A percentile compares a stretch with the other conserved stretches of the same genome.
phyloP scores from a whole-genome alignment of 768 basidiomycete genomes.

The Termitomyces sp. region DNA sequence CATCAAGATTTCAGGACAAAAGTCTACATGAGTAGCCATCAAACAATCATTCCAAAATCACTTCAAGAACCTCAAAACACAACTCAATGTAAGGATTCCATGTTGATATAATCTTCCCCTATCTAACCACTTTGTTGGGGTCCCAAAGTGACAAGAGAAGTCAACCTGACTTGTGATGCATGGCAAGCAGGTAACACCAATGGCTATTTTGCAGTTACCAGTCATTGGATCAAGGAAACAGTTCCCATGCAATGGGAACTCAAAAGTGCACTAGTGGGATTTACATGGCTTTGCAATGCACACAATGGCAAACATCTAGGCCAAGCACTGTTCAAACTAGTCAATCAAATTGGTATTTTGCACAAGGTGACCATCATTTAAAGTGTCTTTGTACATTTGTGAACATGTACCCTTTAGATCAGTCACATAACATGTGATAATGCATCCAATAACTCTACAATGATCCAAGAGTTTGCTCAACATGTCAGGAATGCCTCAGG shows the following conservation, averaged over 20 bases:
- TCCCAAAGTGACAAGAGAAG: neutral
- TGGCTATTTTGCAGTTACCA: conserved; percentile 39
- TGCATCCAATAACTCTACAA: conserved; percentile 33
- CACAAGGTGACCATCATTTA: conserved; percentile 26
- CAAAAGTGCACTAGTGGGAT: conserved; percentile 30
- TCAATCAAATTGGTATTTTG: conserved; percentile 22
- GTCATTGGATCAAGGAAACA: conserved; percentile 37
- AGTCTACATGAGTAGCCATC: neutral
- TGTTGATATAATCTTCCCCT: neutral
- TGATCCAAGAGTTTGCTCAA: conserved; percentile 26
- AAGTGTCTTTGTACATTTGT: too few species aligned
- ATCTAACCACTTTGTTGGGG: neutral
- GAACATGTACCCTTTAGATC: too few species aligned
- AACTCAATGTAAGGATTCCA: neutral
- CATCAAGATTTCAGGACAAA: conserved; percentile 31
- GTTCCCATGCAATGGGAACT: conserved; percentile 25
- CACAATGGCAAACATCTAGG: conserved; percentile 15
- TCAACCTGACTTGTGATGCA: conserved; percentile 35
- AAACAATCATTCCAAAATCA: neutral
- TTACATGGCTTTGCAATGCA: conserved; percentile 33
- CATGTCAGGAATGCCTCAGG: neutral
- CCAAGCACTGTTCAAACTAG: conserved; percentile 35
- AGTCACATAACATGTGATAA: conserved; percentile 37
- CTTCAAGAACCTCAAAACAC: neutral
- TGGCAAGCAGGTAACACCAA: conserved; percentile 39